Conservation (phyloP, 257 asterid genomes). For the Solanum rostratum region DNA sequence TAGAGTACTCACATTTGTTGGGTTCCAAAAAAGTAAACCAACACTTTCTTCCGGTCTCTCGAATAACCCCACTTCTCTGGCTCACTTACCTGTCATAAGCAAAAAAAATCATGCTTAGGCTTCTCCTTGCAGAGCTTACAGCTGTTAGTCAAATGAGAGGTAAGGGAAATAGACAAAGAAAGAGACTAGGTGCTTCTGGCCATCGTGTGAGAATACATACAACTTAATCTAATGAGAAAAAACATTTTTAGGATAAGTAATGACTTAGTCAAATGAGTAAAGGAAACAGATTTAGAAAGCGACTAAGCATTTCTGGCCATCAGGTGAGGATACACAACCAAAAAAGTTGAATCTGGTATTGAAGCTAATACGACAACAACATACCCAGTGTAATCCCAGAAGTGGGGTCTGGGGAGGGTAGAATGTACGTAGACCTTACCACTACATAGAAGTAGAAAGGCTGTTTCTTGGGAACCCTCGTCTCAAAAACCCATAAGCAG, state of each 20-base stretch:
- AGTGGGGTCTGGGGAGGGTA: too few relatives aligned
- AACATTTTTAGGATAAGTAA: not conserved
- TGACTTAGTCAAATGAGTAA: not conserved
- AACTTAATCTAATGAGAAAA: not conserved
- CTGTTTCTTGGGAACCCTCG: too few relatives aligned
- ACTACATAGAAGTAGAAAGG: too few relatives aligned
- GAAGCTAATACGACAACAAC: too few relatives aligned
- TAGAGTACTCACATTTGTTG: conserved; percentile 65
- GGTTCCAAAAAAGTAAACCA: conserved; percentile 76
- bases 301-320: not conserved
- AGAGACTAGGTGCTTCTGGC: not conserved
- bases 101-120: conserved; percentile 1
- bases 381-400: too few relatives aligned
- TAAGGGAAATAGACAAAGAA: not conserved
- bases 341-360: not conserved
- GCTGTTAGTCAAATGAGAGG: not conserved
- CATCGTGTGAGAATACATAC: not conserved
- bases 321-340: not conserved
- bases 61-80: conserved; percentile 82
- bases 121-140: not conserved
- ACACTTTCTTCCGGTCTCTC: conserved; percentile 65
- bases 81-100: conserved; percentile 65
- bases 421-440: too few relatives aligned
- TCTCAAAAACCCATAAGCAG: too few relatives aligned
- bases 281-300: not conserved